Evolutionary conservation across 1,284 basidiomycete genomes (phyloP).

Genomic region (Inonotus obliquus): DNA sequence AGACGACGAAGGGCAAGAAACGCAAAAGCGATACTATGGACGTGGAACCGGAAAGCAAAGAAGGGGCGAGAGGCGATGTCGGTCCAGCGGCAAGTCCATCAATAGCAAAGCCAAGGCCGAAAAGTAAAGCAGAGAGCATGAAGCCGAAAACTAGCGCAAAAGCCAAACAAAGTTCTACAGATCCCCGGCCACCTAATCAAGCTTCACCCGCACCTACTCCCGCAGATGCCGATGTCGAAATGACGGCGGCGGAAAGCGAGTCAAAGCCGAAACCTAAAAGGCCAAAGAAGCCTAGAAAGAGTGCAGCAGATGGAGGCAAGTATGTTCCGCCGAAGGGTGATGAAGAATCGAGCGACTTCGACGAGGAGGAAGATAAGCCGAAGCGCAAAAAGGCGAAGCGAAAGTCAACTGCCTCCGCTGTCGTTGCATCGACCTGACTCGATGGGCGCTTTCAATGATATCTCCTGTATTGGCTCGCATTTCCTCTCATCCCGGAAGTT

Average conservation of each 20-base stretch:
- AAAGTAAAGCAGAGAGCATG: conserved; percentile 11
- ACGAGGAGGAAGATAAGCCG: conserved; percentile 12
- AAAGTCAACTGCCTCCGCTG: conserved; percentile 1
- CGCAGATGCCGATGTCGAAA: conserved; percentile 1
- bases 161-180: background rate
- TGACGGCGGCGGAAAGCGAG: conserved; percentile 6
- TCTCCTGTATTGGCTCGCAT: background rate
- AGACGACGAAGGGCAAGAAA: conserved; percentile 1
- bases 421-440: background rate
- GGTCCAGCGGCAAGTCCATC: background rate
- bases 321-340: conserved; percentile 15
- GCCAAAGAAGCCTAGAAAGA: conserved; percentile 16
- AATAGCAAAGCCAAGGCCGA: conserved; percentile 6
- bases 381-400: conserved; percentile 17
- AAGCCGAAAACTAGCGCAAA: conserved; percentile 11
- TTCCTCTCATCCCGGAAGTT: background rate
- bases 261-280: conserved; percentile 13
- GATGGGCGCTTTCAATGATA: background rate
- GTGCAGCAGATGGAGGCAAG: conserved; percentile 15
- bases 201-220: background rate
- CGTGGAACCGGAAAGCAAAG: background rate
- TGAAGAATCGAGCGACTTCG: conserved; percentile 7
- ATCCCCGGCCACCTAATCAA: background rate
- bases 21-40: conserved; percentile 8
- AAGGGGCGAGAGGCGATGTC: background rate